phyloP scores from a whole-genome alignment of 1,139 yeast genomes.

The Scheffersomyces parashehatae region DNA sequence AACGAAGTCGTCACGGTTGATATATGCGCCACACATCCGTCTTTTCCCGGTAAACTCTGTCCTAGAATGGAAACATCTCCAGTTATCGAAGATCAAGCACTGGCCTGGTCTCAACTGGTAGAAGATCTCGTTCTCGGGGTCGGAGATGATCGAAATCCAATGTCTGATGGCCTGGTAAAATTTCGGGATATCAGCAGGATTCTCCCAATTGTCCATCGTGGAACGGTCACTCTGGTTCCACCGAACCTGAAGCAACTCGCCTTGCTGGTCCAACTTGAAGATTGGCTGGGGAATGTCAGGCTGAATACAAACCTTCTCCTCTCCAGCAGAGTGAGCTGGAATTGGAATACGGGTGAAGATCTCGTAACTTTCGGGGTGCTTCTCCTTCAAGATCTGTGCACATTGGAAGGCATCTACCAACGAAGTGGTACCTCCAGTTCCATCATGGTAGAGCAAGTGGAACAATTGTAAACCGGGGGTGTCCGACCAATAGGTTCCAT shows the following conservation, averaged over 20 bases:
- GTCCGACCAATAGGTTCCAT: slow-evolving; percentile 79
- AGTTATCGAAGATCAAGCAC: slow-evolving; percentile 70
- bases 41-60: slow-evolving; percentile 70
- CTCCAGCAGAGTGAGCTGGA: slow-evolving; percentile 82
- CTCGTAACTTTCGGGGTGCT: slow-evolving; percentile 57
- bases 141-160: slow-evolving; percentile 58
- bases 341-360: slow-evolving; percentile 53
- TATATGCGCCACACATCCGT: slow-evolving; percentile 77
- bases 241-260: slow-evolving; percentile 63
- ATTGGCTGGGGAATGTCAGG: slow-evolving; percentile 64
- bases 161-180: slow-evolving; percentile 61
- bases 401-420: slow-evolving; percentile 70
- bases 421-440: slow-evolving; percentile 73
- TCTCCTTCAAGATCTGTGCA: slow-evolving; percentile 50
- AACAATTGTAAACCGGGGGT: slow-evolving; percentile 76
- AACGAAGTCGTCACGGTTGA: slow-evolving; percentile 68
- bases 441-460: slow-evolving; percentile 66
- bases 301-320: slow-evolving; percentile 63
- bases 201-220: slow-evolving; percentile 58
- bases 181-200: slow-evolving; percentile 54
- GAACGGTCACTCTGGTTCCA: slow-evolving; percentile 80
- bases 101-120: slow-evolving; percentile 68
- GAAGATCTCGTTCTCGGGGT: slow-evolving; percentile 53
- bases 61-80: slow-evolving; percentile 76
- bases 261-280: slow-evolving; percentile 55